Base-by-base conservation (phyloP, 345 rosid genomes). In the Hypericum perforatum region DNA sequence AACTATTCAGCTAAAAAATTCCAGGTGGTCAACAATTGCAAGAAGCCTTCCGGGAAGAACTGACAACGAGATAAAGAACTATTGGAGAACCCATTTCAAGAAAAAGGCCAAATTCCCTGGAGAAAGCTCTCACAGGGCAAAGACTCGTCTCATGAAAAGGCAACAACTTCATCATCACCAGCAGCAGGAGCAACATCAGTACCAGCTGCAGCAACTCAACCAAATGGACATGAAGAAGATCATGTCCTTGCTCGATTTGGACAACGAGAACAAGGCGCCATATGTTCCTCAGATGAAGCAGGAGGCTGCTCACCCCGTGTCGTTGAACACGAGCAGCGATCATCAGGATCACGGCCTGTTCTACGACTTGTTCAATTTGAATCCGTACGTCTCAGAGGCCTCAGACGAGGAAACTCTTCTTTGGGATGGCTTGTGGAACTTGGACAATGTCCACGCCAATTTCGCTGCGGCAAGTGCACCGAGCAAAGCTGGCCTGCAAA, bases 41-140 rank as follows among this genome's bases (percentile, higher is more conserved):
- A 73, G 97, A 61, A 89, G 92, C 66, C 75, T 89, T 74, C 97
- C 97, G 0, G 97, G 97, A 54, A 78, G 95, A 69, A 89, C 97
- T 14, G 97, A 89, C 59, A 89, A 89, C 44, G 97, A 85, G 51
- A 89, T 89, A 57, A 89, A 89, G 73, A 89, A 89, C 55, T 89
- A 89, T 49, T 89, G 97, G 97, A 56, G 97, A 67, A 89, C 97
- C 56, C 97, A 85, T 74, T 89, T 89, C 78, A 89, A 89, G 82
- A 85, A 79, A 58, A 81, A 78, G 79, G 57, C 74, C 52, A 85
- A 85, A 54, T 52, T 72, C 39, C 68, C 82, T 58, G 63, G 71
- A 5, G 78, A 69, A 8, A 70, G 53, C 61, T 74, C 77, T 0
- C 80, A 73, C 3, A 79, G 78, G 73, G 76, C 81, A 0, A 77